Conservation (phyloP, 306 rosid species). For the Dryas drummondii region DNA sequence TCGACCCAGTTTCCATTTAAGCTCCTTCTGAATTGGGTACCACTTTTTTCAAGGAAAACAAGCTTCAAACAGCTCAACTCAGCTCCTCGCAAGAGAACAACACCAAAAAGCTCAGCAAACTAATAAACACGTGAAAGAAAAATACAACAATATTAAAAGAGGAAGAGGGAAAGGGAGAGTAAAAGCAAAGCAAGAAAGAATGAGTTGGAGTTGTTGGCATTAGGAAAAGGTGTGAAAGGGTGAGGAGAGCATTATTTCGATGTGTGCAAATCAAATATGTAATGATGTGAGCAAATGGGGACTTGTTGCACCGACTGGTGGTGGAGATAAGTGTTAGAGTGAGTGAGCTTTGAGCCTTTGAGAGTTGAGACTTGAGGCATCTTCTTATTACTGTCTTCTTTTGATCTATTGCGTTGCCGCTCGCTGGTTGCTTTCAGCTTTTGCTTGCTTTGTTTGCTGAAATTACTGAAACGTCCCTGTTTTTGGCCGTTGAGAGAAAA, state of each 20-base stretch:
- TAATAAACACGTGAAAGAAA: conserved; percentile 3
- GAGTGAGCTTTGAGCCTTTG: conserved; percentile 12
- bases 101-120: conserved; percentile 6
- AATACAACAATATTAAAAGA: conserved; percentile 16
- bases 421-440: conserved; percentile 24
- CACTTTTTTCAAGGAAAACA: conserved; percentile 15
- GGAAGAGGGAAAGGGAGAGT: conserved; percentile 28
- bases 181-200: conserved; percentile 44
- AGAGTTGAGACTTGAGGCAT: neutral
- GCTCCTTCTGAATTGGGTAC: conserved; percentile 24
- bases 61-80: conserved; percentile 22
- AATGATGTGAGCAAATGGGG: conserved; percentile 7
- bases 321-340: conserved; percentile 17
- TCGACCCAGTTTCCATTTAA: conserved; percentile 57
- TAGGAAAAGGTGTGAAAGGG: neutral
- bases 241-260: conserved; percentile 2
- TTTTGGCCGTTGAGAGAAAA: conserved; percentile 32
- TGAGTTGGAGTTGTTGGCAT: conserved; percentile 6
- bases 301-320: neutral
- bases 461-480: conserved; percentile 41
- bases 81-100: neutral
- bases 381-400: neutral
- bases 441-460: neutral
- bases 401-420: conserved; percentile 28
- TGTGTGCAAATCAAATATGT: neutral